phyloP scores from a whole-genome alignment of 176 grass and related monocot genomes.

The Eleusine coracana region DNA sequence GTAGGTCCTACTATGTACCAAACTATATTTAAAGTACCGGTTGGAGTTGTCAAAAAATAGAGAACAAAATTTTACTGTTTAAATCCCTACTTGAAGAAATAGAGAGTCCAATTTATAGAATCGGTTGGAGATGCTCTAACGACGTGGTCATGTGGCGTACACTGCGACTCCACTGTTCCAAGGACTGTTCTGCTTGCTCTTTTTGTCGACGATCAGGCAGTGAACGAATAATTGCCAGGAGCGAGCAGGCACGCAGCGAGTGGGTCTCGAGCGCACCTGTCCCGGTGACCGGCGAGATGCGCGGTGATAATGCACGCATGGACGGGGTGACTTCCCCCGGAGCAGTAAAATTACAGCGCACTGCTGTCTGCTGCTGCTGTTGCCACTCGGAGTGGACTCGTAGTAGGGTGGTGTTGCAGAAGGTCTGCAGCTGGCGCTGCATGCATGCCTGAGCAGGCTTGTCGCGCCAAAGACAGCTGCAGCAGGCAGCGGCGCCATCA shows the following conservation, averaged over 20 bases:
- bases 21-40: too few species aligned
- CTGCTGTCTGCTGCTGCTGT: not conserved
- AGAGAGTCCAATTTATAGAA: too few species aligned
- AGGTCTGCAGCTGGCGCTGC: not conserved
- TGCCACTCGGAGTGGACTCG: not conserved
- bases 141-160: too few species aligned
- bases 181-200: too few species aligned
- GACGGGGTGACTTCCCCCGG: not conserved
- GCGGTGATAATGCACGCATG: conserved; percentile 48
- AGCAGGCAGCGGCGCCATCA: conserved; percentile 37
- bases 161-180: too few species aligned
- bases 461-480: conserved; percentile 21
- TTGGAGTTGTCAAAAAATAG: too few species aligned
- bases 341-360: not conserved
- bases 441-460: conserved; percentile 17
- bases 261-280: conserved; percentile 30
- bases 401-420: not conserved
- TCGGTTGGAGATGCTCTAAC: too few species aligned
- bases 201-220: too few species aligned
- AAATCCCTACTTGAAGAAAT: too few species aligned
- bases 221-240: not conserved
- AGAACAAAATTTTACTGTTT: too few species aligned
- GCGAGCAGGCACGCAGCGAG: conserved; percentile 2
- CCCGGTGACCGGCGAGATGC: conserved; percentile 29
- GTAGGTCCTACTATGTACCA: too few species aligned